A percentile compares a stretch with the other conserved stretches of the same genome.
phyloP scores from a whole-genome alignment of 768 basidiomycete species.

The Dentipellis sp. region DNA sequence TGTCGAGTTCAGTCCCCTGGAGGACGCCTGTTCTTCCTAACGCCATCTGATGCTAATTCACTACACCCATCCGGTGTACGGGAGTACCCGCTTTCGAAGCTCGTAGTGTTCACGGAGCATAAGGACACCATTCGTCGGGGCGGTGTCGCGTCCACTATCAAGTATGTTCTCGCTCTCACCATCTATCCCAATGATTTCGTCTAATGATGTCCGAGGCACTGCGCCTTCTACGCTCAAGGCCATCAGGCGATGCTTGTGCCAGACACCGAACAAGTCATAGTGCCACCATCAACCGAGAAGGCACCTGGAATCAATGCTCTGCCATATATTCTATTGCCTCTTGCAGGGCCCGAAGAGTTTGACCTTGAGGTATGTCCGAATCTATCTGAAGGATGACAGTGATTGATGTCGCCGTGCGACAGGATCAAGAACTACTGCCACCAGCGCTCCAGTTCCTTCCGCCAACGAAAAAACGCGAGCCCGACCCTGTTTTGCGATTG shows the following conservation, averaged over 20 bases:
- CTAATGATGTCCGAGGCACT: slow-evolving; percentile 49
- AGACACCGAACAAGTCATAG: slow-evolving; percentile 45
- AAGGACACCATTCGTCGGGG: slow-evolving; percentile 77
- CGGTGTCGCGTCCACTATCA: slow-evolving; percentile 80
- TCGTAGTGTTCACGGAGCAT: slow-evolving; percentile 87
- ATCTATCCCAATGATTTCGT: neutral
- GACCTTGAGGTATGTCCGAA: slow-evolving; percentile 64
- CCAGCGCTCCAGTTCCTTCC: slow-evolving; percentile 83
- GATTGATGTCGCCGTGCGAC: neutral
- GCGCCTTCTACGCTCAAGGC: slow-evolving; percentile 56
- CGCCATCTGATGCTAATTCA: slow-evolving; percentile 47
- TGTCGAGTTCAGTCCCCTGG: slow-evolving; percentile 45
- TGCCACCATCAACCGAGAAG: slow-evolving; percentile 45
- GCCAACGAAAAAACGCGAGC: slow-evolving; percentile 73
- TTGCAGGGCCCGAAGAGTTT: slow-evolving; percentile 93
- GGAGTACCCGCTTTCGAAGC: slow-evolving; percentile 77
- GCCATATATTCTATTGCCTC: slow-evolving; percentile 77
- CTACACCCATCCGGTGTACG: slow-evolving; percentile 33
- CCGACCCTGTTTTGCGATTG: slow-evolving; percentile 64
- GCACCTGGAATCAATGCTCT: slow-evolving; percentile 80
- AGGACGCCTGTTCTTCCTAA: slow-evolving; percentile 76
- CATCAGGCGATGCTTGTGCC: slow-evolving; percentile 66
- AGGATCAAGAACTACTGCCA: slow-evolving; percentile 88
- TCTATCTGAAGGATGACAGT: neutral
- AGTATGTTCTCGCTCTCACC: slow-evolving; percentile 34